Percentiles rank a stretch among this genome's conserved stretches.
Evolutionary conservation across 2,329 filamentous ascomycete genomes (phyloP).

Genomic region (Chrysoporthe deuterocubensis): DNA sequence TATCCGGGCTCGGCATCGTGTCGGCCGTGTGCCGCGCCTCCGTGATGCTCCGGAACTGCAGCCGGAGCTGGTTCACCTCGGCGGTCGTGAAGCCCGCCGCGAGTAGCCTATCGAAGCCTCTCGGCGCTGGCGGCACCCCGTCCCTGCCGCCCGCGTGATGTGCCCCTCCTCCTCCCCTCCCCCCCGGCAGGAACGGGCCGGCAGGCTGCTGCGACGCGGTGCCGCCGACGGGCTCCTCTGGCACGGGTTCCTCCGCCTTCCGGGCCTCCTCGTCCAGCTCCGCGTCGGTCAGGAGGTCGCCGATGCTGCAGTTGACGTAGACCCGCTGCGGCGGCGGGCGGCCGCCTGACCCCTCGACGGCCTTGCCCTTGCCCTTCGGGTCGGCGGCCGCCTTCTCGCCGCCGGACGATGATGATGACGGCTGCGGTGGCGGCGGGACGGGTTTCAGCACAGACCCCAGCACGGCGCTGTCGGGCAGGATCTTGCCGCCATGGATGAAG

Average conservation of each 20-base stretch:
- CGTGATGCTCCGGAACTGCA: slow-evolving; percentile 88
- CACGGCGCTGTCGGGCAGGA: slow-evolving; percentile 74
- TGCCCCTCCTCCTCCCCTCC: not conserved
- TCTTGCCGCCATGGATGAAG: slow-evolving; percentile 87
- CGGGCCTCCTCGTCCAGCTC: slow-evolving; percentile 73
- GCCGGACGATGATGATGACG: not conserved
- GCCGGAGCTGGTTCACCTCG: slow-evolving; percentile 82
- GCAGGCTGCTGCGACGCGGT: slow-evolving; percentile 24
- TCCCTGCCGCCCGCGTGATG: slow-evolving; percentile 19
- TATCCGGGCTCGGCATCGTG: slow-evolving; percentile 79
- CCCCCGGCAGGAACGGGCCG: not conserved
- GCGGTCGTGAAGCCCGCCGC: slow-evolving; percentile 78
- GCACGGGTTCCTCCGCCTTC: slow-evolving; percentile 43
- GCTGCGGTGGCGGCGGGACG: slow-evolving; percentile 55
- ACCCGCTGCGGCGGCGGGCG: slow-evolving; percentile 58
- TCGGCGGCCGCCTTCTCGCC: slow-evolving; percentile 32
- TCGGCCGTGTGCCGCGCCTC: slow-evolving; percentile 83
- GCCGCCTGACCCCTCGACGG: slow-evolving; percentile 48
- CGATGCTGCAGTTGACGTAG: slow-evolving; percentile 94
- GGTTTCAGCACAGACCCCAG: slow-evolving; percentile 71
- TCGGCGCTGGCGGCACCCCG: slow-evolving; percentile 57
- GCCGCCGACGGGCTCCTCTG: slow-evolving; percentile 45
- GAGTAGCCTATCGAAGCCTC: slow-evolving; percentile 88
- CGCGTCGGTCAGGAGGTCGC: slow-evolving; percentile 67
- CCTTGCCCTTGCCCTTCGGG: slow-evolving; percentile 69